A percentile compares a stretch with the other conserved stretches of the same genome.
phyloP scores from a whole-genome alignment of 306 rosid genomes.

The Castanopsis chinensis region DNA sequence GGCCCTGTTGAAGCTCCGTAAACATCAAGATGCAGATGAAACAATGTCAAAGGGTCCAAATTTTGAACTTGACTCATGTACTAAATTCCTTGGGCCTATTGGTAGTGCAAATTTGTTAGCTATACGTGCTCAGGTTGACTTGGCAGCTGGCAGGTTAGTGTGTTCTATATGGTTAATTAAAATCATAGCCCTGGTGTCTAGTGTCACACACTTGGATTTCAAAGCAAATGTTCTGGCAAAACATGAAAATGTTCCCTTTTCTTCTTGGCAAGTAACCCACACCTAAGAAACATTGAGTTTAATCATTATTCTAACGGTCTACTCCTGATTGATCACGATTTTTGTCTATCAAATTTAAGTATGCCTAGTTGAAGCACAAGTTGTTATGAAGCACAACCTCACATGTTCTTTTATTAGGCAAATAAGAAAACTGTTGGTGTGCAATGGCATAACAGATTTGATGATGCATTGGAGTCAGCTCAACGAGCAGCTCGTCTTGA shows the following conservation, averaged over 20 bases:
- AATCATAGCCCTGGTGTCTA: neutral
- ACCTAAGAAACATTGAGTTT: too few species aligned
- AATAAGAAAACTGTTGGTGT: neutral
- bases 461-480: slow-evolving; percentile 68
- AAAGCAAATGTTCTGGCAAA: too few species aligned
- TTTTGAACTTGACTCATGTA: slow-evolving; percentile 61
- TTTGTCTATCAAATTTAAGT: too few species aligned
- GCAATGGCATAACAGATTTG: slow-evolving; percentile 45
- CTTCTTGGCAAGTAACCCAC: too few species aligned
- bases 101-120: slow-evolving; percentile 58
- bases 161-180: neutral
- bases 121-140: slow-evolving; percentile 61
- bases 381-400: too few species aligned
- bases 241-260: too few species aligned
- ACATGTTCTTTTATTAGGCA: too few species aligned
- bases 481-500: slow-evolving; percentile 60
- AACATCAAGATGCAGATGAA: slow-evolving; percentile 74
- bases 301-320: too few species aligned
- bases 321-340: too few species aligned
- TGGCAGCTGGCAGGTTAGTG: slow-evolving; percentile 71
- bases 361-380: too few species aligned
- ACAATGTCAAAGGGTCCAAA: slow-evolving; percentile 60
- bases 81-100: slow-evolving; percentile 75
- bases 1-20: slow-evolving; percentile 71
- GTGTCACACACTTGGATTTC: too few species aligned